Conservation (phyloP, 169 alveolate species). For the Eimeria necatrix region DNA sequence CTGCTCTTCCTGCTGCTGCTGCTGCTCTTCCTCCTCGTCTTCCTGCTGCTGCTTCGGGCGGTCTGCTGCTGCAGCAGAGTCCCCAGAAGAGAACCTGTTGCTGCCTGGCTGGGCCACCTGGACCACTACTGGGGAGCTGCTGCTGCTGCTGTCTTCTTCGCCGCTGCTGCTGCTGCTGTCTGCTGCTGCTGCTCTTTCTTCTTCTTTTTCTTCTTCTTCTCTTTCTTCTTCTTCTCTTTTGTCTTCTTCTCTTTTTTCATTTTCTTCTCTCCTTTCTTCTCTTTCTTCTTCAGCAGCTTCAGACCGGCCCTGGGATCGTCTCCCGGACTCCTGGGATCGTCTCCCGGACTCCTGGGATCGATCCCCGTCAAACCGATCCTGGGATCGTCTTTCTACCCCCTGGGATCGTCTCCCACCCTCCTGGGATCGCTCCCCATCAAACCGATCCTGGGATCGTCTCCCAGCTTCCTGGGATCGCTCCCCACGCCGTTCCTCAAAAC, state of each 20-base stretch:
- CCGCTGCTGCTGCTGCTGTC: too few relatives aligned
- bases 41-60: too few relatives aligned
- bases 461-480: background rate
- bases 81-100: too few relatives aligned
- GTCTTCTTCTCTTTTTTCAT: too few relatives aligned
- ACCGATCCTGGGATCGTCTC: background rate
- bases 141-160: too few relatives aligned
- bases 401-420: background rate
- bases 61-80: too few relatives aligned
- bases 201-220: background rate
- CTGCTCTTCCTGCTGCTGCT: too few relatives aligned
- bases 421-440: background rate
- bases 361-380: background rate
- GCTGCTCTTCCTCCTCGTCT: too few relatives aligned
- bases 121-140: too few relatives aligned
- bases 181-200: background rate
- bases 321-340: background rate
- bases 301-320: background rate
- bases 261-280: too few relatives aligned
- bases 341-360: constrained; percentile 11
- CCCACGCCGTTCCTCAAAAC: background rate
- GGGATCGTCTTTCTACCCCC: background rate
- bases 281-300: background rate
- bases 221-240: background rate
- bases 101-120: too few relatives aligned